Percentiles rank a stretch among this genome's conserved stretches.
phyloP scores from a whole-genome alignment of 768 basidiomycete species.

The Termitomyces sp. region DNA sequence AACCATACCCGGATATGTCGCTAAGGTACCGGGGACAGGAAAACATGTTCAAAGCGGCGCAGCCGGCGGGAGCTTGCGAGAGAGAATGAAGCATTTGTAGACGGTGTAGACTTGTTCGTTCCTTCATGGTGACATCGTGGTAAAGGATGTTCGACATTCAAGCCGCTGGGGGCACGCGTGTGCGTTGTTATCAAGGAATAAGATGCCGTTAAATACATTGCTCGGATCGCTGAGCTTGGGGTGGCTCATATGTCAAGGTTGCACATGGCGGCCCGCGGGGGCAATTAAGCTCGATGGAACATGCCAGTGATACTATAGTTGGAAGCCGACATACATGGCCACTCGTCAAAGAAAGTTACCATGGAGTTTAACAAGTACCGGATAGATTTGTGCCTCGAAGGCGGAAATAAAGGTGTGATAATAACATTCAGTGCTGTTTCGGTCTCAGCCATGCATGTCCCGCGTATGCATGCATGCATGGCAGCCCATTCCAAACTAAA shows the following conservation, averaged over 20 bases:
- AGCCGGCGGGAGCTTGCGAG: constrained; percentile 1
- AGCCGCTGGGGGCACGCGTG: constrained; percentile 1
- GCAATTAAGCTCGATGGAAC: neutral
- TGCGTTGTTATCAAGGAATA: neutral
- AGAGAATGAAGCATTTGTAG: neutral
- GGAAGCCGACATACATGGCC: too few relatives aligned
- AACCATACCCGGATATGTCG: neutral
- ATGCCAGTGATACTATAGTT: neutral
- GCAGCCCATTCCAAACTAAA: too few relatives aligned
- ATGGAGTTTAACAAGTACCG: neutral
- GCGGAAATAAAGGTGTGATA: neutral
- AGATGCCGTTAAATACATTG: neutral
- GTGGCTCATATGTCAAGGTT: neutral
- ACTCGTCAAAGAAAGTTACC: neutral
- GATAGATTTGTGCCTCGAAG: neutral
- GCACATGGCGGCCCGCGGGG: neutral
- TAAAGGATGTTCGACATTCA: neutral
- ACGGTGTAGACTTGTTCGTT: neutral
- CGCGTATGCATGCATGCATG: neutral
- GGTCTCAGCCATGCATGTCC: constrained; percentile 5
- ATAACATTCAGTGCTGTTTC: neutral
- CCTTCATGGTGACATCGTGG: constrained; percentile 4
- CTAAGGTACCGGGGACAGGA: neutral
- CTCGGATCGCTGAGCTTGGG: neutral
- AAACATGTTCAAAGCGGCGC: neutral